Evolutionary conservation across 306 rosid genomes (phyloP).

Genomic region (Malus orientalis): DNA sequence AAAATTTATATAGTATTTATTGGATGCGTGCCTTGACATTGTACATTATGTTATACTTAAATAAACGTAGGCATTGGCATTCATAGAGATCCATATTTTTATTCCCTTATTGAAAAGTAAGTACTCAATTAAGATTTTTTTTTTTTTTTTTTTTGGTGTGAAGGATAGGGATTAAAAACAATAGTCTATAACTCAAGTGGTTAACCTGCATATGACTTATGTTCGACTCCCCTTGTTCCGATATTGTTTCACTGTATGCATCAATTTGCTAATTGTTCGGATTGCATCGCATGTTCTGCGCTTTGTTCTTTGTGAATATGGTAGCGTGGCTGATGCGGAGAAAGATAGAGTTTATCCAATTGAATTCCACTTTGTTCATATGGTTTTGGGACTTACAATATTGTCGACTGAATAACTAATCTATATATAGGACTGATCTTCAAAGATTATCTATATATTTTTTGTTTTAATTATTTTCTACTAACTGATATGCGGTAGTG

Average conservation of each 20-base stretch:
- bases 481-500: neutral
- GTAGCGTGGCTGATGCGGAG: conserved; percentile 44
- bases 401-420: neutral
- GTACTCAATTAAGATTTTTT: neutral
- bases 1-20: neutral
- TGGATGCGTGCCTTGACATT: no score
- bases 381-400: conserved; percentile 12
- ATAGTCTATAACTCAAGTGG: neutral
- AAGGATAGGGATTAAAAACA: neutral
- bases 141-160: no score
- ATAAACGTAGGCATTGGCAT: no score
- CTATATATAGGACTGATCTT: neutral
- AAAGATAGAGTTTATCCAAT: conserved; percentile 48
- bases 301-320: neutral
- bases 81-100: no score
- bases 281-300: neutral
- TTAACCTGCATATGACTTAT: neutral
- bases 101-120: neutral
- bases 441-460: neutral
- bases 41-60: no score
- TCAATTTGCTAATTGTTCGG: neutral
- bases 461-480: neutral
- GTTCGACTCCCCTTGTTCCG: neutral
- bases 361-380: conserved; percentile 25
- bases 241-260: neutral